phyloP scores from a whole-genome alignment of 768 basidiomycete species.

The Xerocomellus amylosporus region DNA sequence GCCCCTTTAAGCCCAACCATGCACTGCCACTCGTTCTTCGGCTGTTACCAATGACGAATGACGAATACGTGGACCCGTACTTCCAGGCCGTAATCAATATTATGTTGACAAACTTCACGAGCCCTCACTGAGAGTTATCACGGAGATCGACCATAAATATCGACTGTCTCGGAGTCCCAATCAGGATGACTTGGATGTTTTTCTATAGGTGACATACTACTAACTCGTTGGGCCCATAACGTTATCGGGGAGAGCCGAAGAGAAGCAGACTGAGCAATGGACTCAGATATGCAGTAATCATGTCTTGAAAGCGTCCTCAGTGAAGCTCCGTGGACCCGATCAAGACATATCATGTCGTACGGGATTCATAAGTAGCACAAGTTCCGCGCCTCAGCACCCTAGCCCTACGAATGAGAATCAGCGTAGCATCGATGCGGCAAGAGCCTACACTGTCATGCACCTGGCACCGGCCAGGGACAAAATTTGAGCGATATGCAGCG shows the following conservation, averaged over 20 bases:
- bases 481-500: background rate
- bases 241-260: background rate
- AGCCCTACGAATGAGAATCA: constrained; percentile 7
- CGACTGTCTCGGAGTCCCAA: background rate
- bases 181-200: background rate
- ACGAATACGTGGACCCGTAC: background rate
- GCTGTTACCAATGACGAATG: constrained; percentile 1
- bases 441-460: background rate
- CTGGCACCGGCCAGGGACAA: constrained; percentile 2
- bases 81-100: constrained; percentile 7
- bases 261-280: background rate
- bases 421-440: background rate
- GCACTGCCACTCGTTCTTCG: constrained; percentile 24
- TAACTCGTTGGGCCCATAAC: background rate
- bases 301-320: background rate
- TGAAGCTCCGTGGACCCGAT: constrained; percentile 9
- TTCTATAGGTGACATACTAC: background rate
- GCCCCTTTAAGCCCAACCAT: constrained; percentile 9
- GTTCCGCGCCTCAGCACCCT: background rate
- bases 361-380: constrained; percentile 9
- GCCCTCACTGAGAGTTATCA: background rate
- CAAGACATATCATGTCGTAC: background rate
- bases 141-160: background rate
- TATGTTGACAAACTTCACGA: background rate
- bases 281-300: background rate